Evolutionary conservation across 2,329 filamentous ascomycete genomes (phyloP), one percentile per base, ranked within the genome.

Genomic region (Colletotrichum falcatum): DNA sequence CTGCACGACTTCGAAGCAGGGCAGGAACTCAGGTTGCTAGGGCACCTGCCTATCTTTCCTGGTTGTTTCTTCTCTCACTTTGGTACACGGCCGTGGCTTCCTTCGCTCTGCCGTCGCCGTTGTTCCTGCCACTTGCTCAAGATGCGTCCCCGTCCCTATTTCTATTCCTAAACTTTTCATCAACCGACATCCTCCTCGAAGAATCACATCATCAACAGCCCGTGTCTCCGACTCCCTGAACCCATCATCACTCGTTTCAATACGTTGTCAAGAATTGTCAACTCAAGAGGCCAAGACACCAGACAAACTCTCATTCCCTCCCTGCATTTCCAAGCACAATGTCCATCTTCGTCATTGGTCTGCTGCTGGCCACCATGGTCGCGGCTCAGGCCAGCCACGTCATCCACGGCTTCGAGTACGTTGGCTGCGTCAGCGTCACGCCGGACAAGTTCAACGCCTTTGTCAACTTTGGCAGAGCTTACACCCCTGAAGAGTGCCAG

Each of bases 401-500:
- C 55, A 61, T 58, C 14, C 51, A 54, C 20, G 61, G 65, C 20
- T 73, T 71, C 44, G 58, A 73, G 60, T 72, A 73, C 20, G 48
- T 65, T 11, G 71, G 69, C 33, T 73, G 71, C 42, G 65, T 70
- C 35, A 62, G 69, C 26, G 63, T 65, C 30, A 63, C 51, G 16
- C 42, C 48, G 12, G 58, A 65, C 53, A 60, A 55, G 42, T 70
- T 72, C 53, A 35, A 46, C 23, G 39, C 64, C 30, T 60, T 61
- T 35, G 69, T 69, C 55, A 33, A 49, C n/a, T 65, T 73, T 42
- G 55, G 56, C 23, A 26, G 26, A 18, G 46, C 51, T n/a, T 72
- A 58, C 30, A 72, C 56, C 16, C 69, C 69, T 3, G 65, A 72
- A 48, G 61, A 69, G 48, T 73, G 71, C 30, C 65, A 73, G 44